Percentiles rank a stretch among this genome's conserved stretches.
These are phyloP conservation scores for Suillus subaureus DNA, from an alignment of 768 basidiomycete genomes.

Conservation along the genomic window DNA sequence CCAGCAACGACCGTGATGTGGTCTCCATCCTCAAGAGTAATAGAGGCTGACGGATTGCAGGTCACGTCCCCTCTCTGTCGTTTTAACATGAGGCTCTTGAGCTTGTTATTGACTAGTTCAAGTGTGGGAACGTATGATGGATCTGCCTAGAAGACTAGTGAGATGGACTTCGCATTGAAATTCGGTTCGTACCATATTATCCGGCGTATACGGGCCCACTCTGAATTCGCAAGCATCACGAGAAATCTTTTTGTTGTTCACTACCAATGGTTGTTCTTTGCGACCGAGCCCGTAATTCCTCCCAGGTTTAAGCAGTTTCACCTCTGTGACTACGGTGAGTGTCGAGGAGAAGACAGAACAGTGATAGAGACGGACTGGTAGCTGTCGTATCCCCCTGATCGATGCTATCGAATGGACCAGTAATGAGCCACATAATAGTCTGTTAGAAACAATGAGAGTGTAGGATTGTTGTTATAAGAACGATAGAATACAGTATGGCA, in stretches of 20 bases:
- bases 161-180: not conserved
- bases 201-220: conserved; percentile 52
- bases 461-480: not conserved
- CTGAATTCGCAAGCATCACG: conserved; percentile 58
- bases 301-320: conserved; percentile 66
- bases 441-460: not conserved
- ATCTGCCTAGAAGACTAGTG: conserved; percentile 42
- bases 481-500: not conserved
- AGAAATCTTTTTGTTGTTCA: conserved; percentile 69
- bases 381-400: conserved; percentile 35
- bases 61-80: conserved; percentile 36
- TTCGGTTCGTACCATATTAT: conserved; percentile 54
- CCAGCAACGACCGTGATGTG: conserved; percentile 46
- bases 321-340: conserved; percentile 24
- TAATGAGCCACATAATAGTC: conserved; percentile 52
- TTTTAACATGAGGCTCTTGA: conserved; percentile 46
- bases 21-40: conserved; percentile 59
- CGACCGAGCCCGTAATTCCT: conserved; percentile 58
- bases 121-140: conserved; percentile 51
- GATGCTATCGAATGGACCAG: conserved; percentile 55
- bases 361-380: conserved; percentile 38
- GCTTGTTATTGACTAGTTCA: conserved; percentile 48
- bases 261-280: conserved; percentile 50
- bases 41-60: conserved; percentile 40
- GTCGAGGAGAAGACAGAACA: not conserved